Conservation (phyloP, 805 yeast genomes). For the Cyberlindnera lachancei region DNA sequence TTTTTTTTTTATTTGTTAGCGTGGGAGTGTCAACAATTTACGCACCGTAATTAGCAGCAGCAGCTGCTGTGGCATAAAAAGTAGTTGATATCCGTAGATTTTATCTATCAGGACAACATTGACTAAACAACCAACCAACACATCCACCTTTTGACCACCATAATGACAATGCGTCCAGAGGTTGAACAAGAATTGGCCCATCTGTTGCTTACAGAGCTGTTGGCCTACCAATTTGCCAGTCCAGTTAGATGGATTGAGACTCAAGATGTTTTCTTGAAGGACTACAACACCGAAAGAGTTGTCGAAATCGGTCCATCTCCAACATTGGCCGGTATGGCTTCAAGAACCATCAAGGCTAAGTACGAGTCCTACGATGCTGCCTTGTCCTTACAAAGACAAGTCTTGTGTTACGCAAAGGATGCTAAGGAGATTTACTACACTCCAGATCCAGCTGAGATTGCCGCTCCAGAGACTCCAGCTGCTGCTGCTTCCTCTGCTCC, state of each 20-base stretch:
- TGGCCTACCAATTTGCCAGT: constrained; percentile 98
- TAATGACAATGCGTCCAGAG: constrained; percentile 75
- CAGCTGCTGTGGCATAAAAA: too few relatives aligned
- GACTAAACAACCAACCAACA: too few relatives aligned
- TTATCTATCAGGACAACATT: too few relatives aligned
- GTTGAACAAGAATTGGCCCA: constrained; percentile 97
- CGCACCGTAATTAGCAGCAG: too few relatives aligned
- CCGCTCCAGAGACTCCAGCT: constrained; percentile 24
- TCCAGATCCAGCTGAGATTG: constrained; percentile 53
- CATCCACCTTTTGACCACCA: too few relatives aligned
- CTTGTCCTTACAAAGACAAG: constrained; percentile 76
- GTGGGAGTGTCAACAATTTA: too few relatives aligned
- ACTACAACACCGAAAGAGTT: constrained; percentile 91
- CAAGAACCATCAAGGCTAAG: constrained; percentile 85
- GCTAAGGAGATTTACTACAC: constrained; percentile 95
- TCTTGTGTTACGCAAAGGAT: constrained; percentile 91
- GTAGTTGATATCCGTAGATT: too few relatives aligned
- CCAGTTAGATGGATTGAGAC: constrained; percentile 99
- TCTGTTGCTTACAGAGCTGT: constrained; percentile 84
- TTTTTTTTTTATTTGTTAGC: too few relatives aligned
- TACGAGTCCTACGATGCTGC: constrained; percentile 99
- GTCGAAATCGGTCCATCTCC: constrained; percentile 99
- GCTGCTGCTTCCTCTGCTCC: constrained; percentile 28
- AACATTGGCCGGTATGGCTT: constrained; percentile 97
- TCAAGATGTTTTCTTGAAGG: constrained; percentile 93